phyloP scores from a whole-genome alignment of 139 green algal species.

The Micractinium conductrix region DNA sequence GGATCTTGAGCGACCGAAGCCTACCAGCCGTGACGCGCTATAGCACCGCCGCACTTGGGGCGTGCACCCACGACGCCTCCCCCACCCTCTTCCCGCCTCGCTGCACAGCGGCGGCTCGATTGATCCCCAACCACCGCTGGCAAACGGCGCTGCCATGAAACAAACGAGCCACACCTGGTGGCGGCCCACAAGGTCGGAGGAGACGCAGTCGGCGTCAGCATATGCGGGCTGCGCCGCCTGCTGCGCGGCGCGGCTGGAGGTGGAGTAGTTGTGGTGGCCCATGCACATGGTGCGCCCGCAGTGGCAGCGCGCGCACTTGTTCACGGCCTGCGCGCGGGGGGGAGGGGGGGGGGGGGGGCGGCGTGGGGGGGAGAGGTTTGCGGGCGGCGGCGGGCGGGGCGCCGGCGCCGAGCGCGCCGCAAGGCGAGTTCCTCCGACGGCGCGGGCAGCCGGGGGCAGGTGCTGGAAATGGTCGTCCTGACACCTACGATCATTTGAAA shows the following conservation, averaged over 20 bases:
- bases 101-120: no score
- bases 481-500: no score
- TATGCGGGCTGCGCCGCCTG: neutral
- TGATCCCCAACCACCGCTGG: no score
- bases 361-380: neutral
- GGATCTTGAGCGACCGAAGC: no score
- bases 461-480: neutral
- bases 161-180: conserved; percentile 12
- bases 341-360: neutral
- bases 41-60: no score
- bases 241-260: neutral
- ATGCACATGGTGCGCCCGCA: neutral
- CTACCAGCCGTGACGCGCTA: no score
- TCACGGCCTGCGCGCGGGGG: neutral
- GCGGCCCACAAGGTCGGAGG: conserved; percentile 1
- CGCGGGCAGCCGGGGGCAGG: no score
- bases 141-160: no score
- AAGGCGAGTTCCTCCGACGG: neutral
- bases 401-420: neutral
- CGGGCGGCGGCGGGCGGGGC: no score
- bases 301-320: neutral
- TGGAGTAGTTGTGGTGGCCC: conserved; percentile 19
- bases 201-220: conserved; percentile 4
- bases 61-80: no score
- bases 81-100: no score